A percentile compares a stretch with the other conserved stretches of the same genome.
Evolutionary conservation across 192 early-diverging fungal genomes (phyloP).

Genomic region (Coemansia sp.): DNA sequence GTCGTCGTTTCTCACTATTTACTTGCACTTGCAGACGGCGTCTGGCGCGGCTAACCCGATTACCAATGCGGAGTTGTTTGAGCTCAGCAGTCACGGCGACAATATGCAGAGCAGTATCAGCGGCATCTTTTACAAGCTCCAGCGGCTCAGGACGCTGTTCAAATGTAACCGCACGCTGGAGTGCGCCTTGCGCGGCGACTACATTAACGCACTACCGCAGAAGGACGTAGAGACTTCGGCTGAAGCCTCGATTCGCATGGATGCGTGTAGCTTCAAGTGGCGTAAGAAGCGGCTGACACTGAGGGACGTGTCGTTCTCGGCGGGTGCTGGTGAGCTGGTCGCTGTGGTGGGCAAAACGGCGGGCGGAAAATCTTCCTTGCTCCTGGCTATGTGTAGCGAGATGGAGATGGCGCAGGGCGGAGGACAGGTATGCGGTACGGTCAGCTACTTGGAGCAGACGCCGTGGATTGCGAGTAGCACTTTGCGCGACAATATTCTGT

Average conservation of each 20-base stretch:
- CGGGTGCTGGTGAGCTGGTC: slow-evolving; percentile 64
- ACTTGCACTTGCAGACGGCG: slow-evolving; percentile 12
- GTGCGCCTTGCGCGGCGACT: slow-evolving; percentile 12
- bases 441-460: slow-evolving; percentile 81
- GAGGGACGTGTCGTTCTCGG: slow-evolving; percentile 54
- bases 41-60: background rate
- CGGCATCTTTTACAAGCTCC: background rate
- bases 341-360: slow-evolving; percentile 85
- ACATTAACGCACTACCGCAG: slow-evolving; percentile 17
- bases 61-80: slow-evolving; percentile 35
- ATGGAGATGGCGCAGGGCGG: slow-evolving; percentile 59
- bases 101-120: slow-evolving; percentile 13
- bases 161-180: slow-evolving; percentile 20
- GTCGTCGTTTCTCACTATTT: slow-evolving; percentile 25
- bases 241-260: slow-evolving; percentile 11
- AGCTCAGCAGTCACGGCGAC: slow-evolving; percentile 21
- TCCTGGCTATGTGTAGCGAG: slow-evolving; percentile 83
- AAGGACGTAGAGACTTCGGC: background rate
- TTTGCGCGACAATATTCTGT: slow-evolving; percentile 68
- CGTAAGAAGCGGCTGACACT: slow-evolving; percentile 11
- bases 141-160: slow-evolving; percentile 6
- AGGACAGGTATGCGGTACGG: slow-evolving; percentile 63
- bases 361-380: slow-evolving; percentile 82
- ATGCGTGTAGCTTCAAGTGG: slow-evolving; percentile 39
- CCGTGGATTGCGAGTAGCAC: slow-evolving; percentile 90